Evolutionary conservation across 2,329 filamentous ascomycete species (phyloP), one percentile per base, ranked within the genome.

Genomic region (Penicillium sp.): DNA sequence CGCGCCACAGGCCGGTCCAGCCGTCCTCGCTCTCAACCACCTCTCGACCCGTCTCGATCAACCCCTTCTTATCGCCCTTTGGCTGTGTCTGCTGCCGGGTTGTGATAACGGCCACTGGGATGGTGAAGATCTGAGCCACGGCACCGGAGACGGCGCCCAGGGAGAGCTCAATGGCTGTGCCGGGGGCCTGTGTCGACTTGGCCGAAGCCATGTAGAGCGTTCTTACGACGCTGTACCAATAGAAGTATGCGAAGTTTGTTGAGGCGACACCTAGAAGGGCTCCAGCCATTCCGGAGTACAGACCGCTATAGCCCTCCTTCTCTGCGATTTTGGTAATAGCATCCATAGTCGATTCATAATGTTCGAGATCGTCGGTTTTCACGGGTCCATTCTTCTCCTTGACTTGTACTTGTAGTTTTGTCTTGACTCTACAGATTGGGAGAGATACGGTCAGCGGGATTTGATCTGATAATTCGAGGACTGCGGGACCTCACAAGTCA

Each of bases 171-270:
- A 89, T 82, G 5, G 89, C 84, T 0, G 93, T 97, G 21, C 90
- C 88, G 2, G 92, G 91, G 27, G 88, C 73, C 65, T 83, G 84
- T 61, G 82, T 74, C 41, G 84, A 79, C 64, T 83, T 84, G 65
- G 78, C 78, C 25, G 81, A 82, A 19, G 79, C 77, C 64, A 90
- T 77, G 74, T 97, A 97, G 21, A 96, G 76, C 17, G 86, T 86
- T 62, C 94, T 87, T 33, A 97, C 91, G 29, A 94, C 79, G 6
- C 91, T 93, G 75, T 97, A 97, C 93, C 93, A 97, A 80, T 99
- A 99, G 75, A 99, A 99, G 79, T 99, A 99, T 69, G 94, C 94
- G 73, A 99, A 99, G 77, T 99, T 99, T 52, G 93, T 97, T 27
- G 93, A 97, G 1, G 92, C 93, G 36, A 99, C 94, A 53, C 94